phyloP scores from a whole-genome alignment of 257 asterid species.

The Plantago major region DNA sequence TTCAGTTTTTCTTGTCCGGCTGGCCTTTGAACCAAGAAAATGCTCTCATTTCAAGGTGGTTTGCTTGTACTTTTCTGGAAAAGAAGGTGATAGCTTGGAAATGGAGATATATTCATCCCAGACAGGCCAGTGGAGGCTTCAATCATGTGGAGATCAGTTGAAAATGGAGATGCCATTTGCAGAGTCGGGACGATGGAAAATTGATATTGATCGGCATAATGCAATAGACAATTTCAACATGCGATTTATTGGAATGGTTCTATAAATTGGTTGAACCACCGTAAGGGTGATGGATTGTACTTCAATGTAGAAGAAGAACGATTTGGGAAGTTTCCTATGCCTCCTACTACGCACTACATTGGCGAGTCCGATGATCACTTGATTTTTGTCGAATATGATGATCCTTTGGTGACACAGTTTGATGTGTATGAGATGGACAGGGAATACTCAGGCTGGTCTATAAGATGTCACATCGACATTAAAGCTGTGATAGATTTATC shows the following conservation, averaged over 20 bases:
- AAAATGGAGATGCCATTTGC: background rate
- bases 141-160: background rate
- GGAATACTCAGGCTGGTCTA: too few species aligned
- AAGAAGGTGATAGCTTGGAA: too few species aligned
- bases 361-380: conserved; percentile 30
- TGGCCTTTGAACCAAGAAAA: too few species aligned
- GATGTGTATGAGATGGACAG: conserved; percentile 26
- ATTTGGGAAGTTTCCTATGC: conserved; percentile 12
- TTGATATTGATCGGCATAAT: background rate
- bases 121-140: background rate
- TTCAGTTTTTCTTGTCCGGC: too few species aligned
- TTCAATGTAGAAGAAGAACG: too few species aligned
- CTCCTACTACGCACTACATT: conserved; percentile 11
- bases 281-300: too few species aligned
- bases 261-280: conserved; percentile 10
- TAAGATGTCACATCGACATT: too few species aligned
- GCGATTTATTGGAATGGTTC: conserved; percentile 21
- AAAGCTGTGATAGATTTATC: too few species aligned
- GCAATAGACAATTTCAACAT: background rate
- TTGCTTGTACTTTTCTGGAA: too few species aligned
- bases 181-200: background rate
- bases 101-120: too few species aligned
- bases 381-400: conserved; percentile 12
- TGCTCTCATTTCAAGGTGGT: too few species aligned
- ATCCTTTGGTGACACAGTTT: background rate